These are phyloP conservation scores for Macrocybe gigantea DNA, from an alignment of 768 basidiomycete species.

Conservation along the genomic window DNA sequence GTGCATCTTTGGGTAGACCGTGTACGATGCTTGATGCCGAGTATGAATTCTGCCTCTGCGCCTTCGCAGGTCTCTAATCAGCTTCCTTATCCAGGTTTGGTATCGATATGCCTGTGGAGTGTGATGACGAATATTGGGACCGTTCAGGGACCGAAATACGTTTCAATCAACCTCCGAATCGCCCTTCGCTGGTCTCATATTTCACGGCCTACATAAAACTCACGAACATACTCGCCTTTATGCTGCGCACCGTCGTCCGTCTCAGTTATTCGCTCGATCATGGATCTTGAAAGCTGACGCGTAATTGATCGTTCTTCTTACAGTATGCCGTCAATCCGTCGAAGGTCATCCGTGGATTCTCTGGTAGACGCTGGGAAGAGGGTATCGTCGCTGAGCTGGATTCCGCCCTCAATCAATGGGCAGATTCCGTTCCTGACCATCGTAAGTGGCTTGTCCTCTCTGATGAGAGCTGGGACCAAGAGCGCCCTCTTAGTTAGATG, in stretches of 20 bases:
- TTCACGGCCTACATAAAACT: constrained; percentile 56
- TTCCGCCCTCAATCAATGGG: constrained; percentile 64
- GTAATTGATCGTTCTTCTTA: background rate
- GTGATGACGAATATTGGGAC: constrained; percentile 75
- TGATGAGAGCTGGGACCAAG: background rate
- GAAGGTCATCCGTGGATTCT: constrained; percentile 57
- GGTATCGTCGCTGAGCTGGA: constrained; percentile 65
- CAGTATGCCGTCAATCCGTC: constrained; percentile 84
- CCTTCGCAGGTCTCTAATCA: background rate
- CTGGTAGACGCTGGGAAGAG: constrained; percentile 59
- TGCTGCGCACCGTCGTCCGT: constrained; percentile 58
- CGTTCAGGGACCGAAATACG: constrained; percentile 47
- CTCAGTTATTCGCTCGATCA: background rate
- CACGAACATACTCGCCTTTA: constrained; percentile 59
- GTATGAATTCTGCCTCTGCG: constrained; percentile 29
- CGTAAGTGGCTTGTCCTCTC: constrained; percentile 26
- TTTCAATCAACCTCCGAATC: constrained; percentile 65
- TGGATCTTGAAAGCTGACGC: background rate
- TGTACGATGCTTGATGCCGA: constrained; percentile 79
- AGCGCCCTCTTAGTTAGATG: constrained; percentile 32
- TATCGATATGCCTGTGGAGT: constrained; percentile 57
- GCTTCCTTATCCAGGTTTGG: constrained; percentile 49
- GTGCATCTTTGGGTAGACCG: constrained; percentile 60
- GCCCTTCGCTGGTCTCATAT: constrained; percentile 48
- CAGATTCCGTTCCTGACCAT: constrained; percentile 56